Percentiles rank a stretch among this genome's conserved stretches.
These are phyloP conservation scores for Trichosanthes truncata DNA, from an alignment of 306 rosid genomes.

Conservation along the genomic window DNA sequence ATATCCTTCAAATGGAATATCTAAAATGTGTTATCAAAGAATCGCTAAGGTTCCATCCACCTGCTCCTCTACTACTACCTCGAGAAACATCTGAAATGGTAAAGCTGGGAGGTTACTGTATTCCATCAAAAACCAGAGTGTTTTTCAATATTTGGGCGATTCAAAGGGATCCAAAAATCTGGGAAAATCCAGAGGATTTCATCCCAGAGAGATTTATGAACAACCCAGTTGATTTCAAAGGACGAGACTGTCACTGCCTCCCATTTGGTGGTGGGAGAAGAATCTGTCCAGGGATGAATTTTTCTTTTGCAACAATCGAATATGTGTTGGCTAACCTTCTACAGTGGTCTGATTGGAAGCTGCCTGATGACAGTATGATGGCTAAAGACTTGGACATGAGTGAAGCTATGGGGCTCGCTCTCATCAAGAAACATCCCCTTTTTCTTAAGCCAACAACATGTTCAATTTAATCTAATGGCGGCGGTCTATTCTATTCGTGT, in stretches of 20 bases:
- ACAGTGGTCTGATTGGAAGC: constrained; percentile 19
- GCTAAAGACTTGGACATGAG: constrained; percentile 16
- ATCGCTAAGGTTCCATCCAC: constrained; percentile 27
- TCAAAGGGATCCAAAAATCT: constrained; percentile 22
- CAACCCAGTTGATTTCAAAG: constrained; percentile 18
- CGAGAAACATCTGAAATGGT: constrained; percentile 18
- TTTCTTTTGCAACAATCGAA: constrained; percentile 11
- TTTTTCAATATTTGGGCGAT: constrained; percentile 25
- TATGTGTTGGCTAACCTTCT: constrained; percentile 22
- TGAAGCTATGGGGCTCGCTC: constrained; percentile 11
- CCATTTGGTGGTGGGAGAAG: constrained; percentile 43
- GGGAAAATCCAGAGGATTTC: constrained; percentile 27
- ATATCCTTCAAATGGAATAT: constrained; percentile 27
- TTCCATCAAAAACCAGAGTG: constrained; percentile 13
- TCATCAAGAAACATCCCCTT: not conserved
- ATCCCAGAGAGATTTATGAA: constrained; percentile 27
- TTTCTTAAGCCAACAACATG: not conserved
- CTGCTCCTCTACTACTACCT: constrained; percentile 33
- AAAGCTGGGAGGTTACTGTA: constrained; percentile 8
- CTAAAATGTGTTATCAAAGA: constrained; percentile 37
- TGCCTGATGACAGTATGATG: constrained; percentile 3
- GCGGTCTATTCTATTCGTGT: not conserved
- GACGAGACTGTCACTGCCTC: constrained; percentile 16
- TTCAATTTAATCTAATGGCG: not conserved
- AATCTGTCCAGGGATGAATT: constrained; percentile 21